Percentiles rank a stretch among this genome's conserved stretches.
phyloP scores from a whole-genome alignment of 2,329 filamentous ascomycete species.

The Beauveria australis region DNA sequence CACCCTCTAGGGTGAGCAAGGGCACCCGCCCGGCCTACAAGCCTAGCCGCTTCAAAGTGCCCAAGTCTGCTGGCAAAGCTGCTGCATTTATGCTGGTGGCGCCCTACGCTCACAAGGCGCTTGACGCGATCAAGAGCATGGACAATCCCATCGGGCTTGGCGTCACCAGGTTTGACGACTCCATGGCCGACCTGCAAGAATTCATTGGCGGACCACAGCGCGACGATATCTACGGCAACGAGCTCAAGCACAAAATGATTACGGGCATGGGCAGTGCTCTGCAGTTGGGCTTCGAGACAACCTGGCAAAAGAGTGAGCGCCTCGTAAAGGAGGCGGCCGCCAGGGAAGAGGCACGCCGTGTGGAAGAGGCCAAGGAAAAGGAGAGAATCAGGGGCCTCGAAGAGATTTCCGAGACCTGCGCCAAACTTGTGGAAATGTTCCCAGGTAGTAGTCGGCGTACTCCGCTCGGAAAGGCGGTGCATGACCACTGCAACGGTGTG shows the following conservation, averaged over 20 bases:
- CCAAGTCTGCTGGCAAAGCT: not conserved
- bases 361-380: not conserved
- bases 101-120: not conserved
- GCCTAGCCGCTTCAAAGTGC: not conserved
- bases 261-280: not conserved
- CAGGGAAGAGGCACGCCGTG: not conserved
- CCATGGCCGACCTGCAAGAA: slow-evolving; percentile 2
- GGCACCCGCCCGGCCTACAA: not conserved
- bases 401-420: not conserved
- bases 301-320: not conserved
- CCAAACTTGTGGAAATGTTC: not conserved
- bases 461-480: not conserved
- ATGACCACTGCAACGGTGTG: not conserved
- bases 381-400: not conserved
- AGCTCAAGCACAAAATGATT: not conserved
- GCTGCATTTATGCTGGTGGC: not conserved
- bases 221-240: not conserved
- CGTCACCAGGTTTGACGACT: slow-evolving; percentile 1
- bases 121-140: not conserved
- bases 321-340: not conserved
- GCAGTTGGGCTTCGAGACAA: not conserved
- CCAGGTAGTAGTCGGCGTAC: too few species aligned
- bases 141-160: slow-evolving; percentile 1
- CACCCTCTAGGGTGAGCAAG: not conserved
- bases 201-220: slow-evolving; percentile 3